These are phyloP conservation scores for Durusdinium trenchii DNA, from an alignment of 73 alveolate genomes.

Conservation along the genomic window DNA sequence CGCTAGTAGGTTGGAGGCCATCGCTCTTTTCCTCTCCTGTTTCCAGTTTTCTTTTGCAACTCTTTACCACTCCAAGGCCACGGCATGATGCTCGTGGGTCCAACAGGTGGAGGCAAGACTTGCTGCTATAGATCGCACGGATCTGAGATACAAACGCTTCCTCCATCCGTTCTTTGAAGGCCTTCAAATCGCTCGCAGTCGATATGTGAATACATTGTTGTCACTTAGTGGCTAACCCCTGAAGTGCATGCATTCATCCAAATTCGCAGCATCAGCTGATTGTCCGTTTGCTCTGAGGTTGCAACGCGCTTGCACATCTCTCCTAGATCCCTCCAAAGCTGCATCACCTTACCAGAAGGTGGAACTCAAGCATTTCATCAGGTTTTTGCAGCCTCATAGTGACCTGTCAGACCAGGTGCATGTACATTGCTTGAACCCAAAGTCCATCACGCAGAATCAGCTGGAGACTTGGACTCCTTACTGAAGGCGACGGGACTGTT, in stretches of 20 bases:
- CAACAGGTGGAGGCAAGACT: slow-evolving; percentile 99
- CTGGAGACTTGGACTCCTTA: background rate
- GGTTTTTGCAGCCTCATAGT: background rate
- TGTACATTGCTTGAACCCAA: slow-evolving; percentile 99
- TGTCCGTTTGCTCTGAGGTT: slow-evolving; percentile 37
- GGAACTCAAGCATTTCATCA: background rate
- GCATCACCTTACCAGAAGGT: slow-evolving; percentile 67
- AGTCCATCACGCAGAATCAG: slow-evolving; percentile 99
- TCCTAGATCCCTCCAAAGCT: slow-evolving; percentile 23
- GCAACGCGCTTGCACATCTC: slow-evolving; percentile 98
- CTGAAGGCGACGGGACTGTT: background rate
- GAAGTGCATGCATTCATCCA: too few relatives aligned
- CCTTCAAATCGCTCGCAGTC: too few relatives aligned
- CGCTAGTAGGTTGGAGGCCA: too few relatives aligned
- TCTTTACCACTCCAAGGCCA: too few relatives aligned
- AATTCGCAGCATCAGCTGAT: too few relatives aligned
- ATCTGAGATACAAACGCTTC: background rate
- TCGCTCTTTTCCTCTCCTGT: too few relatives aligned
- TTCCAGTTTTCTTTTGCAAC: too few relatives aligned
- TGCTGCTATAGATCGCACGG: slow-evolving; percentile 98
- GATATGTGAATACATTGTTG: too few relatives aligned
- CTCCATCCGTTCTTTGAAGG: background rate
- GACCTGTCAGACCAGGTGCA: slow-evolving; percentile 96
- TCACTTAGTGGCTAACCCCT: too few relatives aligned
- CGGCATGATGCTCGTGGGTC: slow-evolving; percentile 99